Evolutionary conservation across 2,329 filamentous ascomycete species (phyloP), one percentile per base, ranked within the genome.

Genomic region (Diplocarpon mali): DNA sequence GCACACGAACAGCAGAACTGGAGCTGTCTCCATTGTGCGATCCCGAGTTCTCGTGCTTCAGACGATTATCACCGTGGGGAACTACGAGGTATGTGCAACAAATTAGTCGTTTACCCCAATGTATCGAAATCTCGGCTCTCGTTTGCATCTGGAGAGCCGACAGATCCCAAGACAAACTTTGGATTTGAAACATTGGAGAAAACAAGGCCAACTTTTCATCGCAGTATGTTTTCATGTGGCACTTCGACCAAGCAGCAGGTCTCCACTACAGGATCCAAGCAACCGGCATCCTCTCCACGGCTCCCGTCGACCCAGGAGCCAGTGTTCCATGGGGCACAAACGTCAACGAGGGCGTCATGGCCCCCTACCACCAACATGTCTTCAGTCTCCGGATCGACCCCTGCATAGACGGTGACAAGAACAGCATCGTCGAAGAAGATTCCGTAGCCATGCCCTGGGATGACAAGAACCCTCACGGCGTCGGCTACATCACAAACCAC

Each of bases 201-300:
- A 24, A 24, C 7, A 24, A 24, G 20, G 20, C 20, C 20, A 24
- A 24, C 20, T 24, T 7, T 24, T 7, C n/a, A n/a, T 4, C 20
- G 7, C 7, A 24, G 55, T 84, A 83, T 55, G 70, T 82, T 30
- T 44, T 48, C 24, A 44, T 42, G 46, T 82, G 71, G 62, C 72
- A 76, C 49, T 74, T 85, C 48, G 73, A 80, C 56, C 78, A 78
- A 44, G 71, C 74, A 1, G 80, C 75, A 8, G 75, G 72, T n/a
- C 68, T 83, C 52, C 68, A 70, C 1, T 67, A 80, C 51, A 78
- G 83, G 59, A 73, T 72, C 0, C 71, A 78, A 2, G 79, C 79
- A 0, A 84, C 79, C 0, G 80, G 80, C 1, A 79, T 85, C 42
- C 69, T 85, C 47, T 65, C 51, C 54, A 57, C 64, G 2, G 65